Conservation (phyloP, 1,284 basidiomycete genomes). For the Ustilago hordei region DNA sequence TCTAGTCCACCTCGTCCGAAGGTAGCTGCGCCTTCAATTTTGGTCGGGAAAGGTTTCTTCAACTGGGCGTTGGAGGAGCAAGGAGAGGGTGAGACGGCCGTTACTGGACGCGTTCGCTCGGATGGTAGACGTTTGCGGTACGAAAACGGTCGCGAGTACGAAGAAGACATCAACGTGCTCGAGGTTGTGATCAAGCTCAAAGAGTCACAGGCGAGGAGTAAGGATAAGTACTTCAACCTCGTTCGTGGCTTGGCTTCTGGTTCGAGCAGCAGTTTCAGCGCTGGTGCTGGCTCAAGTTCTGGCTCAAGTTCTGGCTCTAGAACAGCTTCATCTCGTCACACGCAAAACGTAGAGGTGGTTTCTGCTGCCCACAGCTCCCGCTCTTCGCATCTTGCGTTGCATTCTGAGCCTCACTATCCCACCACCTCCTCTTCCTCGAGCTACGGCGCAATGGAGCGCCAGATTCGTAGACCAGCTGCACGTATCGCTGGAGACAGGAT, state of each 20-base stretch:
- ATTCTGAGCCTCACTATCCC: slow-evolving; percentile 48
- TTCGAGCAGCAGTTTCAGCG: slow-evolving; percentile 37
- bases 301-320: slow-evolving; percentile 15
- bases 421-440: slow-evolving; percentile 33
- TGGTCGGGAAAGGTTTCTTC: slow-evolving; percentile 67
- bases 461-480: slow-evolving; percentile 28
- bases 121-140: slow-evolving; percentile 49
- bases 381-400: slow-evolving; percentile 33
- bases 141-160: slow-evolving; percentile 60
- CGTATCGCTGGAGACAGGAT: slow-evolving; percentile 26
- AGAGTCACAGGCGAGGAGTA: slow-evolving; percentile 57
- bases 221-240: slow-evolving; percentile 61
- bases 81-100: slow-evolving; percentile 63
- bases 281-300: slow-evolving; percentile 14
- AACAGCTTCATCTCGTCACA: slow-evolving; percentile 12
- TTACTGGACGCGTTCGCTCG: slow-evolving; percentile 62
- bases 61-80: slow-evolving; percentile 62
- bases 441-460: slow-evolving; percentile 23
- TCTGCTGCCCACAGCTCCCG: slow-evolving; percentile 27
- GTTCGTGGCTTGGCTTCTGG: slow-evolving; percentile 49
- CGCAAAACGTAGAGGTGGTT: slow-evolving; percentile 7
- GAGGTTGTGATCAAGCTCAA: slow-evolving; percentile 66
- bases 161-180: slow-evolving; percentile 57
- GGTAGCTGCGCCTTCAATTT: slow-evolving; percentile 39
- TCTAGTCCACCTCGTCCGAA: slow-evolving; percentile 35